Conservation (phyloP, 2,329 filamentous ascomycete species). For the Paramyrothecium roridum region DNA sequence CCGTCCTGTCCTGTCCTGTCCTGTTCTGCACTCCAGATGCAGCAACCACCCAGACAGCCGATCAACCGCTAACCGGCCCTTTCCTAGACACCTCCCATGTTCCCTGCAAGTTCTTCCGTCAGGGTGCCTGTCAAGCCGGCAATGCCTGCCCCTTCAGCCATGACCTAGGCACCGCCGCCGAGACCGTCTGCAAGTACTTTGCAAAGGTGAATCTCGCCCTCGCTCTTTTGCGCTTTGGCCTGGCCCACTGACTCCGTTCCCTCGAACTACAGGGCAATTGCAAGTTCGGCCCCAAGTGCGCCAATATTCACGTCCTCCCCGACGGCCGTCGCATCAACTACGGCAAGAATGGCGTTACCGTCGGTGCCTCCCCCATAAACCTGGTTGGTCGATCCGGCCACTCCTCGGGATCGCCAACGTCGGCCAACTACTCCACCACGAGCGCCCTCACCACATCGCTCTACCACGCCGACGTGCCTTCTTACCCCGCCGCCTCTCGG, state of each 20-base stretch:
- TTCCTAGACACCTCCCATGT: conserved; percentile 86
- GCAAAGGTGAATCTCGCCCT: conserved; percentile 68
- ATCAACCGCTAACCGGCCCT: conserved; percentile 17
- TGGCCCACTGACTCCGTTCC: conserved; percentile 5
- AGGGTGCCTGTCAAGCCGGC: conserved; percentile 93
- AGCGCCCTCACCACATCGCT: conserved; percentile 62
- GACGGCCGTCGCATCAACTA: conserved; percentile 91
- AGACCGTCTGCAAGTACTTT: conserved; percentile 98
- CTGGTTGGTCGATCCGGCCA: conserved; percentile 64
- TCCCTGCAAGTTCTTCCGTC: conserved; percentile 98
- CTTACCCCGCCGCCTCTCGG: conserved; percentile 32
- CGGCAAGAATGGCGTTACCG: conserved; percentile 65
- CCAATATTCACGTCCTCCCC: conserved; percentile 90
- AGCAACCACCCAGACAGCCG: conserved; percentile 15
- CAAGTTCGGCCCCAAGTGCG: conserved; percentile 98
- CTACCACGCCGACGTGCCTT: conserved; percentile 40
- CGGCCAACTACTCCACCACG: conserved; percentile 51
- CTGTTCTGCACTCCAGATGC: conserved; percentile 17
- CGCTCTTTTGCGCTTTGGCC: conserved; percentile 5
- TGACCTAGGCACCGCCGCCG: conserved; percentile 78
- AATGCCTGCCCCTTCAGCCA: conserved; percentile 96
- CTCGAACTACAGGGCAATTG: conserved; percentile 73
- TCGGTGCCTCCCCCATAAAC: conserved; percentile 54
- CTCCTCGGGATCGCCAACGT: conserved; percentile 39
- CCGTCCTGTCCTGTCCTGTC: too few relatives aligned